Base-by-base conservation (phyloP, 2,329 filamentous ascomycete genomes). In the Fusarium ramigenum region DNA sequence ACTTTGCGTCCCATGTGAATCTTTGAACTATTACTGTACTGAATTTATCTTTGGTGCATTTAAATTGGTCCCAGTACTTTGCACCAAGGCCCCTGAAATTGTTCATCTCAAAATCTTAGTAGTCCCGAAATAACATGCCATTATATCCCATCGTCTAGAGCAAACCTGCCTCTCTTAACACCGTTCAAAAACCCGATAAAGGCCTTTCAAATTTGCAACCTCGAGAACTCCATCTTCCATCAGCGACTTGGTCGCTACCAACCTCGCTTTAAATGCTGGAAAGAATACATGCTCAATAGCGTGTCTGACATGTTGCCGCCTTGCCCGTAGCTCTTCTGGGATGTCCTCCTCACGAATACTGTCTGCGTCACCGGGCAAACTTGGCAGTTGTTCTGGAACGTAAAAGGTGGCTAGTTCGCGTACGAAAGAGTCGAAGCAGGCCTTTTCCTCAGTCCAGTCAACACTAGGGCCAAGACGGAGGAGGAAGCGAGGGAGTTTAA, bases 131-230 rank as follows among this genome's bases (percentile, higher is more conserved):
- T 53, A 30, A 59, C 39, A 58, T 40, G 40, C 52, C 53, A 50
- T 34, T 14, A 34, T 53, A 19, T 52, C 37, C 46, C 50, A 49
- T 40, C 16, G 25, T 66, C 46, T 63, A 57, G 42, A 57, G 42
- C n/a, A 37, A 28, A 32, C 54, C 23, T 42, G 30, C 25, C 37
- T 60, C 40, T 53, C 50, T 89, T 82, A 98, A 81, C 96, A 98
- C 61, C 96, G 86, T 83, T 99, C 96, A 86, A 99, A 99, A 6
- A 98, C 95, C 50, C 93, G 87, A 82, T 99, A 99, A 65, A 99
- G 80, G 0, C 95, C 95, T 82, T 97, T 98, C 66, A 98, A 82
- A 83, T 97, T 94, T 4, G 96, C 96, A 54, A 97, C 90, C 82
- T 99, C 96, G 52, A 97, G 84, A 16, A 97, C 90, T 14, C 86